Base-by-base conservation (phyloP, 352 stramenopile species). In the Phytophthora fragariaefolia region DNA sequence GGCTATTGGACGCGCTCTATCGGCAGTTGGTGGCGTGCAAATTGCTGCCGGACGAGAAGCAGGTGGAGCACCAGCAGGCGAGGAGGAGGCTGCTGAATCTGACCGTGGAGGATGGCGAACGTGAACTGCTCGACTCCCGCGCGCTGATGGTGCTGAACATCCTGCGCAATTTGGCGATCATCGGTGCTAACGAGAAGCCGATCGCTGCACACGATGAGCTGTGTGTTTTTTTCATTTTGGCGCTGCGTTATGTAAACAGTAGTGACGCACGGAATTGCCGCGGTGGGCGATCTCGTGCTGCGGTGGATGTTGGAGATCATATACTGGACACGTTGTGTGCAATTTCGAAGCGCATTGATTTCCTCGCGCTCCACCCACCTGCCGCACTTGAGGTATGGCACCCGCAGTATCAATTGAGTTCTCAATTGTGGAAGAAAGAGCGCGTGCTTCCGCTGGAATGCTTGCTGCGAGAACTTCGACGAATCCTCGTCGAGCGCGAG, bases 291-390 rank as follows among this genome's bases (percentile, higher is more conserved):
- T 69, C 65, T 18, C 65, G 70, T n/a, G 70, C 51, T 30, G 65
- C 70, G 2, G 58, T 74, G n/a, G 79, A 92, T 58, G 76, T 90
- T 40, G 80, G 77, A 1, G 86, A 92, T 57, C 79, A 91, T 55
- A 69, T 82, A n/a, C 76, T 92, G 15, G 86, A 95, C 48, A 92
- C 88, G 51, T 59, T 93, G 40, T 93, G 84, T 49, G 82, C 78
- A 47, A 79, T 91, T 52, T 82, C 77, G 10, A 91, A 87, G 49
- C 82, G 79, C 10, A 85, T 93, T 63, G 81, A 93, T 58, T 93
- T 93, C 32, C 43, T 89, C 6, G 73, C 77, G 22, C 63, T 93
- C 2, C 77, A 91, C 46, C 84, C 84, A 13, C 75, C 73, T 18
- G 74, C 72, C 24, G 64, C 75, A 32, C 71, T 91, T 18, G 74